phyloP scores from a whole-genome alignment of 2,329 filamentous ascomycete species.

The Phialophora chinensis region DNA sequence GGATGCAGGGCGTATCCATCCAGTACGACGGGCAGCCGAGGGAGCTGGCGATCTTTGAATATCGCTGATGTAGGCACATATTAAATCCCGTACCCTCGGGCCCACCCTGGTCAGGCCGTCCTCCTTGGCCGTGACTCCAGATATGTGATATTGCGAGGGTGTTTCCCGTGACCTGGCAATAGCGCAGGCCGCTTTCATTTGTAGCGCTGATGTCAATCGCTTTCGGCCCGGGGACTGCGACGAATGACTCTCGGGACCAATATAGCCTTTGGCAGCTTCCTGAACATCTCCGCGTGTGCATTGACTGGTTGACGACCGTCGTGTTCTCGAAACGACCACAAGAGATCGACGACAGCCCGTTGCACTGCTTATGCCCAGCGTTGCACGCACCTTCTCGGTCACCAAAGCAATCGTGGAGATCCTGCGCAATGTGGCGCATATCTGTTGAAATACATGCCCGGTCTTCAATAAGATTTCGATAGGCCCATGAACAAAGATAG shows the following conservation, averaged over 20 bases:
- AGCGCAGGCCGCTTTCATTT: background rate
- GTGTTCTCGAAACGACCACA: constrained; percentile 5
- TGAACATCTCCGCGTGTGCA: background rate
- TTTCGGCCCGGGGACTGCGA: background rate
- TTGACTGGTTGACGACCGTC: background rate
- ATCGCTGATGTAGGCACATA: background rate
- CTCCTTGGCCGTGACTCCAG: constrained; percentile 28
- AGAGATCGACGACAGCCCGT: background rate
- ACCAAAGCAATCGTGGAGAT: background rate
- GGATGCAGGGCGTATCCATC: constrained; percentile 44
- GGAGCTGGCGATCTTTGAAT: background rate
- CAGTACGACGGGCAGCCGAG: constrained; percentile 39
- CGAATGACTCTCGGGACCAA: background rate
- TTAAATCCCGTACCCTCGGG: constrained; percentile 14
- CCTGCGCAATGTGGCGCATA: constrained; percentile 3
- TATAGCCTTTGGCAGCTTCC: background rate
- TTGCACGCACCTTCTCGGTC: background rate
- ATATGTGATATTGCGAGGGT: constrained; percentile 25
- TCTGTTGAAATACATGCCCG: constrained; percentile 24
- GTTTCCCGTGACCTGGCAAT: constrained; percentile 6
- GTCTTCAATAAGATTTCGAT: constrained; percentile 21
- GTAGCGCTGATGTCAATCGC: background rate
- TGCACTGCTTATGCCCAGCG: background rate
- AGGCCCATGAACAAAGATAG: constrained; percentile 25
- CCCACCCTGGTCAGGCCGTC: constrained; percentile 14